These are phyloP conservation scores for Pseudogymnoascus sp. DNA, from an alignment of 2,329 filamentous ascomycete species.

Conservation along the genomic window DNA sequence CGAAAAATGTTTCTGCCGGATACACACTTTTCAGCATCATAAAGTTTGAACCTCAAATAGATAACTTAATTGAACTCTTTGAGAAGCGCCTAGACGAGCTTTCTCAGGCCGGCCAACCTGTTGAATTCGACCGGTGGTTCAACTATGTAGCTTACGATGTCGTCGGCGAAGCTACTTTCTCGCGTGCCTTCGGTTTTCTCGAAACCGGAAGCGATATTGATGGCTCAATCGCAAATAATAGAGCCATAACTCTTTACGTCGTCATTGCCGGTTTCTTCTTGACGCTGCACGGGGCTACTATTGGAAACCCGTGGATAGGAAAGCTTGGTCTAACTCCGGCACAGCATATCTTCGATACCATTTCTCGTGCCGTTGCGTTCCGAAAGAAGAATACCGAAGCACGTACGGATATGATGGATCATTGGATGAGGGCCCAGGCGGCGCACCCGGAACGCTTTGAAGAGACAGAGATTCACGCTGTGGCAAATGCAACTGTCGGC, in stretches of 20 bases:
- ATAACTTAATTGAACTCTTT: too few species aligned
- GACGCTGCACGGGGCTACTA: constrained; percentile 30
- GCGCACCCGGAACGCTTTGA: constrained; percentile 30
- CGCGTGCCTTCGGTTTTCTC: constrained; percentile 30
- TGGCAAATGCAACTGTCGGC: constrained; percentile 30
- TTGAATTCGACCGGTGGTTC: constrained; percentile 32
- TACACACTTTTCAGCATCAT: constrained; percentile 29
- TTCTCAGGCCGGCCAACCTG: too few species aligned
- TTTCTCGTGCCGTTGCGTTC: constrained; percentile 25
- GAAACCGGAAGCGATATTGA: constrained; percentile 29
- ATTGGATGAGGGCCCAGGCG: constrained; percentile 29
- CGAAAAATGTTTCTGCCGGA: constrained; percentile 29
- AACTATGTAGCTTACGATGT: constrained; percentile 34
- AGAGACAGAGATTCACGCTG: constrained; percentile 30
- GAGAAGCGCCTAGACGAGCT: too few species aligned
- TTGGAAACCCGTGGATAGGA: constrained; percentile 33
- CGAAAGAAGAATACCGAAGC: constrained; percentile 28
- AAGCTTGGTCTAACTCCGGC: constrained; percentile 30
- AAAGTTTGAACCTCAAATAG: constrained; percentile 22
- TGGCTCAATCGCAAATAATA: constrained; percentile 30
- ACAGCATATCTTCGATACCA: constrained; percentile 34
- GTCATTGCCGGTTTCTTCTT: constrained; percentile 30
- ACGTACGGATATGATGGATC: constrained; percentile 32
- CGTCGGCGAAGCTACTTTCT: constrained; percentile 31
- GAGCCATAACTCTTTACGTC: constrained; percentile 27